Percentiles rank a stretch among this genome's conserved stretches.
These are phyloP conservation scores for Crithidia thermophila DNA, from an alignment of 208 protist species.

Conservation along the genomic window DNA sequence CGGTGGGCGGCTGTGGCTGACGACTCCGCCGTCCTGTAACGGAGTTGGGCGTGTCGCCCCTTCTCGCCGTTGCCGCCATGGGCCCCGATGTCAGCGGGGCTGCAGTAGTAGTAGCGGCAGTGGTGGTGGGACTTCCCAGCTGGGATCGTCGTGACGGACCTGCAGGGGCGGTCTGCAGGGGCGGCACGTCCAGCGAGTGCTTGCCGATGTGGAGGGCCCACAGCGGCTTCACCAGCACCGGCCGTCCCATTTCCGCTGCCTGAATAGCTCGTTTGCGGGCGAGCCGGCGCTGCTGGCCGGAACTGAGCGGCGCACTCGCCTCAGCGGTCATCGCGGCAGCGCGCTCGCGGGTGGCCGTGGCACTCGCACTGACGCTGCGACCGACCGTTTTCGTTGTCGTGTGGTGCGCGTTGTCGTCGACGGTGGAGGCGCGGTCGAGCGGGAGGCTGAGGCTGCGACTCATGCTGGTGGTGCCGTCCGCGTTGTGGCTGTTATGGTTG, in stretches of 20 bases:
- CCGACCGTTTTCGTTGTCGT: too few relatives aligned
- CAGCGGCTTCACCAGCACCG: conserved; percentile 36
- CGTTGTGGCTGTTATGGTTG: background rate
- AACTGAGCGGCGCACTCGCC: background rate
- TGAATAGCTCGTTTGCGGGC: conserved; percentile 25
- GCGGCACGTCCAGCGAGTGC: conserved; percentile 22
- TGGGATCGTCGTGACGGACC: background rate
- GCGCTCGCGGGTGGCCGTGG: background rate
- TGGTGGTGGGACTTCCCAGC: background rate
- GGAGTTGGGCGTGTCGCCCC: too few relatives aligned
- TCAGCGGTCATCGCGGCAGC: background rate
- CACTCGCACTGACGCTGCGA: background rate
- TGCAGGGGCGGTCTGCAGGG: conserved; percentile 9
- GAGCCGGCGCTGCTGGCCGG: conserved; percentile 23
- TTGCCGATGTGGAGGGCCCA: conserved; percentile 33
- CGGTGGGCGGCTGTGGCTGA: background rate
- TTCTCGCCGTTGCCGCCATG: too few relatives aligned
- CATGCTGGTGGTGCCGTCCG: too few relatives aligned
- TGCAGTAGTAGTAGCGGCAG: too few relatives aligned
- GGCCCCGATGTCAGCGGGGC: too few relatives aligned
- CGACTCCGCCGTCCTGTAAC: too few relatives aligned
- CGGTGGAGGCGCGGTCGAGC: too few relatives aligned
- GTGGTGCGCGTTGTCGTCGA: too few relatives aligned
- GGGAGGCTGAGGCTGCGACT: too few relatives aligned
- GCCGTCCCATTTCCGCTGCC: conserved; percentile 22